phyloP scores from a whole-genome alignment of 495 filamentous ascomycete species.

The Tuber borchii region DNA sequence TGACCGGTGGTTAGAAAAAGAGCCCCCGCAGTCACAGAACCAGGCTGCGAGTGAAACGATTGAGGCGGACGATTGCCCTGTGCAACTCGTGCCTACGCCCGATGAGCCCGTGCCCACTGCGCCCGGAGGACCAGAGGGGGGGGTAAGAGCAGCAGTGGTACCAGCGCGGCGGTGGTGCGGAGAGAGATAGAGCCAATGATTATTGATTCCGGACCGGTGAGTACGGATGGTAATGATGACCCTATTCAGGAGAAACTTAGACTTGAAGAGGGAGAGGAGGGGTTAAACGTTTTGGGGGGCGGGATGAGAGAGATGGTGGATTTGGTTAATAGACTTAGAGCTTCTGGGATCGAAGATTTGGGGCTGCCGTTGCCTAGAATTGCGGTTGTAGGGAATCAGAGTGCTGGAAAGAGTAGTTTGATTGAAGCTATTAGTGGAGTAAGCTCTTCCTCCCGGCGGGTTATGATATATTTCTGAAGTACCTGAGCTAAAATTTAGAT shows the following conservation, averaged over 20 bases:
- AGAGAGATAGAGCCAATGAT: not conserved
- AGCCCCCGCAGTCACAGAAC: not conserved
- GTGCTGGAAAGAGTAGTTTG: conserved; percentile 41
- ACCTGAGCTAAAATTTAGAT: conserved; percentile 7
- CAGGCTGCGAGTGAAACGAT: not conserved
- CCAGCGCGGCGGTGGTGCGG: not conserved
- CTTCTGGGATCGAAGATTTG: conserved; percentile 41
- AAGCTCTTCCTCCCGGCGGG: not conserved
- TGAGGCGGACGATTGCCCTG: not conserved
- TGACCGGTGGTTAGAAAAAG: not conserved
- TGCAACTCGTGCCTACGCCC: not conserved
- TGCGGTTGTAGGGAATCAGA: conserved; percentile 43
- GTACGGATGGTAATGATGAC: not conserved
- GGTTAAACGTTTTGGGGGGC: conserved; percentile 35
- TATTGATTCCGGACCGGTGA: not conserved
- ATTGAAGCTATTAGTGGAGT: conserved; percentile 43
- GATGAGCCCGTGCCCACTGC: not conserved
- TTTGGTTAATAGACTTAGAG: conserved; percentile 39
- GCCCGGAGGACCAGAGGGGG: not conserved
- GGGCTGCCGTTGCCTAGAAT: conserved; percentile 41
- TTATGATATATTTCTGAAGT: conserved; percentile 1
- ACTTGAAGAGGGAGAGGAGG: conserved; percentile 10
- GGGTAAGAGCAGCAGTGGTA: not conserved
- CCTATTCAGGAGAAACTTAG: conserved; percentile 6
- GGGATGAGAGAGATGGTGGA: conserved; percentile 42